These are phyloP conservation scores for Leishmania guyanensis DNA, from an alignment of 208 protist species.

Conservation along the genomic window DNA sequence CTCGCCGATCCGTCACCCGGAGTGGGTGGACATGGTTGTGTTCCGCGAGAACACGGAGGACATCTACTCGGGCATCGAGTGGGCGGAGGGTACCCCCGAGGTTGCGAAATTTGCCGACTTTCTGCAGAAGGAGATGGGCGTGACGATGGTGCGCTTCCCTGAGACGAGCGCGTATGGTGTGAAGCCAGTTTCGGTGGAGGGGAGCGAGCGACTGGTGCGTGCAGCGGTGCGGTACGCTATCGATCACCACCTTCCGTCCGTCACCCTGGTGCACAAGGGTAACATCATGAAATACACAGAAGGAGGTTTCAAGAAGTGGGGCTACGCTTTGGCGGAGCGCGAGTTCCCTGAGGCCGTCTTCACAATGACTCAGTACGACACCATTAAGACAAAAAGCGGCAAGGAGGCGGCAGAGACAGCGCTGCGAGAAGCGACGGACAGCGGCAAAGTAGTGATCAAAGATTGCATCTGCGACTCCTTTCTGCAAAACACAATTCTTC, in stretches of 20 bases:
- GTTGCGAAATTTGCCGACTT: slow-evolving; percentile 34
- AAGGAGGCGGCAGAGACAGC: slow-evolving; percentile 39
- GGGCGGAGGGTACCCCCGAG: slow-evolving; percentile 43
- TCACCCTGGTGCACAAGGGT: slow-evolving; percentile 62
- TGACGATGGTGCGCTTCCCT: slow-evolving; percentile 49
- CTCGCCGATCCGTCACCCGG: slow-evolving; percentile 43
- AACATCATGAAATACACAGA: slow-evolving; percentile 74
- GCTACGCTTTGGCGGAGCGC: slow-evolving; percentile 47
- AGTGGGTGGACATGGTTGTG: slow-evolving; percentile 61
- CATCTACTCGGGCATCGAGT: slow-evolving; percentile 63
- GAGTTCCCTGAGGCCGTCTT: slow-evolving; percentile 38
- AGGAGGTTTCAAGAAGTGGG: slow-evolving; percentile 52
- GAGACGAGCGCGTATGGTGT: slow-evolving; percentile 44
- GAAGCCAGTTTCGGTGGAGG: slow-evolving; percentile 52
- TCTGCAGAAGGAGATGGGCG: slow-evolving; percentile 37
- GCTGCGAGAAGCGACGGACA: slow-evolving; percentile 28
- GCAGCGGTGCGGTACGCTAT: slow-evolving; percentile 50
- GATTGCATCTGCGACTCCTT: slow-evolving; percentile 64
- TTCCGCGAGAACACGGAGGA: slow-evolving; percentile 69
- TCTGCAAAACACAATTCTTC: slow-evolving; percentile 56
- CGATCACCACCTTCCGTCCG: slow-evolving; percentile 43
- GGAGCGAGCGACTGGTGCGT: slow-evolving; percentile 53
- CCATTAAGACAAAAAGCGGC: slow-evolving; percentile 34
- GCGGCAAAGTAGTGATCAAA: slow-evolving; percentile 51
- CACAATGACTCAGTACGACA: slow-evolving; percentile 43